Conservation (phyloP, 495 filamentous ascomycete species). For the Rostrohypoxylon terebratum region DNA sequence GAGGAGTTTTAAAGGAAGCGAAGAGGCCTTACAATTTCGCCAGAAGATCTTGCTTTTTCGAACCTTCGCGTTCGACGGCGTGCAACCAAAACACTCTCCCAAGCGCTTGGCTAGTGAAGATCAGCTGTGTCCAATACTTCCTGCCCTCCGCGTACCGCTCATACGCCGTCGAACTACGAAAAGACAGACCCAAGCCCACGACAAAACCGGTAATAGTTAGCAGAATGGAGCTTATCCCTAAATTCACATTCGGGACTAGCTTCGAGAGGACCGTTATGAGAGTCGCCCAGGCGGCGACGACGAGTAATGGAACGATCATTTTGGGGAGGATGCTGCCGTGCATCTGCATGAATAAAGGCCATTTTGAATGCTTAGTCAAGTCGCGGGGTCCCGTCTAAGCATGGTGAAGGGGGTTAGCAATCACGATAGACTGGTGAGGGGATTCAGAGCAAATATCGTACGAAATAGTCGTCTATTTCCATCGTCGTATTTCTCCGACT, state of each 20-base stretch:
- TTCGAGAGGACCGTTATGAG: conserved; percentile 72
- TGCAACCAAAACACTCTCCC: conserved; percentile 85
- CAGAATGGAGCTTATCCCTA: conserved; percentile 75
- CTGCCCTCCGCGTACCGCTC: conserved; percentile 83
- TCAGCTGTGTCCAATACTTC: conserved; percentile 80
- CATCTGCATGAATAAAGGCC: conserved; percentile 81
- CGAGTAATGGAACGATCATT: conserved; percentile 78
- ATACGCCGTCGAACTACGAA: conserved; percentile 87
- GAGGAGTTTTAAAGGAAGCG: neutral
- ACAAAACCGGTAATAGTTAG: conserved; percentile 92
- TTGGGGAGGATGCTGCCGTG: conserved; percentile 84
- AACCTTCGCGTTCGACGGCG: conserved; percentile 69
- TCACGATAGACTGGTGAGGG: neutral
- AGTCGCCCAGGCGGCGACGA: conserved; percentile 76
- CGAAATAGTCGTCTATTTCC: conserved; percentile 67
- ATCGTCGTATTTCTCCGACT: conserved; percentile 58
- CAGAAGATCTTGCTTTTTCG: conserved; percentile 75
- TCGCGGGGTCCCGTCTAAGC: conserved; percentile 76
- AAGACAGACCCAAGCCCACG: conserved; percentile 83
- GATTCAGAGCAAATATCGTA: conserved; percentile 46
- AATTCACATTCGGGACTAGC: conserved; percentile 64
- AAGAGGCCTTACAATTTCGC: conserved; percentile 61
- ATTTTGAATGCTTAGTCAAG: conserved; percentile 80
- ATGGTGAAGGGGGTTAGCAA: conserved; percentile 17
- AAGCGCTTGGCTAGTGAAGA: conserved; percentile 76